These are phyloP conservation scores for Posidonia australis DNA, from an alignment of 106 monocot genomes.

Conservation along the genomic window DNA sequence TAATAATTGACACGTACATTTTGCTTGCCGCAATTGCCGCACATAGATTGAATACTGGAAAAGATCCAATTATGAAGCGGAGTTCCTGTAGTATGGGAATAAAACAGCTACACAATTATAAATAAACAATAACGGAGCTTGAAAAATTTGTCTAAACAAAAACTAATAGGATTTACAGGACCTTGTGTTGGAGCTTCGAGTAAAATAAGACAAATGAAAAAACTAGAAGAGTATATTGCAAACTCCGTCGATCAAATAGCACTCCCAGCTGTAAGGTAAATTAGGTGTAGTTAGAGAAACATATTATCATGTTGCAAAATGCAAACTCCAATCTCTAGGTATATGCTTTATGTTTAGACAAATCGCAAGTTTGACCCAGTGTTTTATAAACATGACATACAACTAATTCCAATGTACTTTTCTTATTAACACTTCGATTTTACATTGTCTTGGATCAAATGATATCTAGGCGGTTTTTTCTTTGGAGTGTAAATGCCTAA, in stretches of 20 bases:
- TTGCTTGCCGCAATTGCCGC: constrained; percentile 81
- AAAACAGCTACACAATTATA: constrained; percentile 4
- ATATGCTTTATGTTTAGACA: not conserved
- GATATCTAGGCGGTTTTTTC: not conserved
- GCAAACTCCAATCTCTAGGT: not conserved
- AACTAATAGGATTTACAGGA: constrained; percentile 4
- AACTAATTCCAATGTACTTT: not conserved
- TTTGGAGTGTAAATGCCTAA: no score
- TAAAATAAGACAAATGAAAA: constrained; percentile 78
- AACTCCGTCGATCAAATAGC: constrained; percentile 62
- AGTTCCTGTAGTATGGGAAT: constrained; percentile 46
- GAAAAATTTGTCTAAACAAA: no score
- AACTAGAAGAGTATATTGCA: constrained; percentile 53
- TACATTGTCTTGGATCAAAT: not conserved
- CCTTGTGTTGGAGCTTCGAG: constrained; percentile 96
- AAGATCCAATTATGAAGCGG: constrained; percentile 76
- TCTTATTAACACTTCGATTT: not conserved
- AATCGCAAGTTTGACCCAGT: no score
- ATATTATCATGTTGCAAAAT: not conserved
- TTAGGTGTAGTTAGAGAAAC: not conserved
- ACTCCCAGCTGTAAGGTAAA: constrained; percentile 49
- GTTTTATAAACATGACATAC: not conserved
- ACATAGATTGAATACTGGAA: constrained; percentile 82
- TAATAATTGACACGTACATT: constrained; percentile 47
- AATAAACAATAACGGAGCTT: no score